Conservation (phyloP, 306 rosid species). For the Clitoria ternatea region DNA sequence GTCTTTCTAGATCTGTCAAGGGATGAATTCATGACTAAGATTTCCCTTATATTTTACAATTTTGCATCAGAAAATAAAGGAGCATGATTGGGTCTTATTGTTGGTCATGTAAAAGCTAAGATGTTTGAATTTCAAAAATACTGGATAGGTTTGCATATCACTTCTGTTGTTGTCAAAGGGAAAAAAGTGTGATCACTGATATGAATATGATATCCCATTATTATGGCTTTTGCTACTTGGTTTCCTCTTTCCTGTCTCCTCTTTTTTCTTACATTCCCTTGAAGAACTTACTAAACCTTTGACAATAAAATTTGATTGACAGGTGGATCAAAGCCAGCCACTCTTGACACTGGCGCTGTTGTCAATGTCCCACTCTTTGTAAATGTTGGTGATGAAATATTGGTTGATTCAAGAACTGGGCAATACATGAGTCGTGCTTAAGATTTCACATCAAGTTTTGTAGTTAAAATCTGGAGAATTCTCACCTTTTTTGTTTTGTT, state of each 20-base stretch:
- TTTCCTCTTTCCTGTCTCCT: background rate
- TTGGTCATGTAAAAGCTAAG: background rate
- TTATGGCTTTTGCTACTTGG: background rate
- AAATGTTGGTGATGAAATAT: slow-evolving; percentile 66
- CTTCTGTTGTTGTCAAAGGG: background rate
- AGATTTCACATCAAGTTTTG: slow-evolving; percentile 33
- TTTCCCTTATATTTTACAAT: slow-evolving; percentile 9
- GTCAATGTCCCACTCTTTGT: slow-evolving; percentile 86
- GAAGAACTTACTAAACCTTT: slow-evolving; percentile 1
- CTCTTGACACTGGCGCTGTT: slow-evolving; percentile 81
- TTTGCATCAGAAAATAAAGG: background rate
- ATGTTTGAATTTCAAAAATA: background rate
- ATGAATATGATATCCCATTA: background rate
- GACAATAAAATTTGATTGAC: slow-evolving; percentile 30
- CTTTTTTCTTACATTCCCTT: background rate
- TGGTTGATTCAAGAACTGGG: slow-evolving; percentile 89
- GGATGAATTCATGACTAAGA: background rate
- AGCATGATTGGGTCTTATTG: background rate
- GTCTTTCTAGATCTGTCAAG: slow-evolving; percentile 1
- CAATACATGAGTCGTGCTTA: slow-evolving; percentile 88
- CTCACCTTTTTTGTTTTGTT: background rate
- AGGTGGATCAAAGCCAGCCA: slow-evolving; percentile 97
- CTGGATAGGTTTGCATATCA: background rate
- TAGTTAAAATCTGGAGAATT: background rate
- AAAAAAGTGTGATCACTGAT: too few species aligned